Evolutionary conservation across 345 rosid genomes (phyloP), one percentile per base, ranked within the genome.

Genomic region (Hirschfeldia incana): DNA sequence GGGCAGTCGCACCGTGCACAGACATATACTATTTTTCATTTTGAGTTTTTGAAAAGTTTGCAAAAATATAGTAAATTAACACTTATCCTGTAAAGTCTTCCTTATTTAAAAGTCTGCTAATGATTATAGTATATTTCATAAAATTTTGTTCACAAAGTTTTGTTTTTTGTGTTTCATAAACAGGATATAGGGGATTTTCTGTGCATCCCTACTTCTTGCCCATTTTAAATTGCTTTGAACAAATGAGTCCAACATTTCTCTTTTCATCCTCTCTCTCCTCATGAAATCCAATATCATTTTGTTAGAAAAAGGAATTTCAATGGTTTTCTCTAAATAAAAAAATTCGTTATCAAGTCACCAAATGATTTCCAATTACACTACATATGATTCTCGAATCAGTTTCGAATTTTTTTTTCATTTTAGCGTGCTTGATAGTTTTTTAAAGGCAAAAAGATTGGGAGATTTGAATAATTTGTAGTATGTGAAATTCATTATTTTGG

Each of bases 1-100:
- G 74, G 78, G 28, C 82, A 58, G 65, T 60, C 8, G n/a, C 66
- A 78, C 81, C 73, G 77, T 78, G 78, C 82, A 73, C 74, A 73
- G 0, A 73, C 53, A 60, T 21, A 32, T 61, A 68, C 12, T 15
- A 28, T 33, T 55, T 4, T 66, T 27, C 33, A 32, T 42, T 60
- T 46, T 10, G 12, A 4, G 0, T 4, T 17, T 60, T 33, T 49
- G 2, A n/a, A 7, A 10, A 15, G 44, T 34, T 39, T 11, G 15
- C n/a, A 5, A 36, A 61, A 27, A n/a, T 0, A 59, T 27, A 59
- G 33, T 27, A 49, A n/a, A 49, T 39, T 65, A 2, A 55, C n/a
- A 59, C 29, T 1, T 59, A 42, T 21, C 26, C 16, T 66, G 9
- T 13, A 42, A 16, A 27, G 13, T 53, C 1, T 64, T 7, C 9